Conservation (phyloP, 768 basidiomycete genomes). For the Mycena albidolilacea region DNA sequence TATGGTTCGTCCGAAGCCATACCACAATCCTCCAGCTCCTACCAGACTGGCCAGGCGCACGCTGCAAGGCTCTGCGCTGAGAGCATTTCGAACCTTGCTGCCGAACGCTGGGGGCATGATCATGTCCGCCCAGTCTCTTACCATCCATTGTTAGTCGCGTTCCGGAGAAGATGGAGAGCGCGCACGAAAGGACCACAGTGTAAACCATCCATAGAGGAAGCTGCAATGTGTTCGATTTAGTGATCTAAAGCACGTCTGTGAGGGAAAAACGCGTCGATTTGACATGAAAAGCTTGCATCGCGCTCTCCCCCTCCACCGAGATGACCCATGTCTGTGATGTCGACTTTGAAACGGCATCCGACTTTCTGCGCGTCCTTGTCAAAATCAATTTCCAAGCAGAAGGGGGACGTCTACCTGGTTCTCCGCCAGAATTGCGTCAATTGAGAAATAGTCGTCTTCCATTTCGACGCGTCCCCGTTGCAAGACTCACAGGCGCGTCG, state of each 20-base stretch:
- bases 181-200: constrained; percentile 68
- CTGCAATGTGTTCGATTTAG: constrained; percentile 80
- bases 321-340: constrained; percentile 90
- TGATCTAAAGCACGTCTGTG: constrained; percentile 69
- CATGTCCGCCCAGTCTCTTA: constrained; percentile 91
- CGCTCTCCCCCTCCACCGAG: constrained; percentile 88
- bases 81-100: constrained; percentile 83
- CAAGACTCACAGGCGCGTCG: too few relatives aligned
- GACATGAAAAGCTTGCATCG: constrained; percentile 68
- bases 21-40: constrained; percentile 92
- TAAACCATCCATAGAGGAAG: constrained; percentile 95
- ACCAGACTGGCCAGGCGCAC: constrained; percentile 88
- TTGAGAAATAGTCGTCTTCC: constrained; percentile 94
- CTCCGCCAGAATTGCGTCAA: constrained; percentile 92
- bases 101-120: constrained; percentile 86
- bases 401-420: constrained; percentile 73
- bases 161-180: constrained; percentile 57
- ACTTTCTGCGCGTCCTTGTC: constrained; percentile 73
- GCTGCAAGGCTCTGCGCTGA: constrained; percentile 90
- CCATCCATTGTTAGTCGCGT: constrained; percentile 9
- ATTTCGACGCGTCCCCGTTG: constrained; percentile 53
- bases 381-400: not conserved
- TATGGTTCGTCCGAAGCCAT: constrained; percentile 90
- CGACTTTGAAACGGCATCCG: constrained; percentile 92
- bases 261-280: constrained; percentile 31